phyloP scores from a whole-genome alignment of 306 rosid genomes.

The Dalbergia cochinchinensis region DNA sequence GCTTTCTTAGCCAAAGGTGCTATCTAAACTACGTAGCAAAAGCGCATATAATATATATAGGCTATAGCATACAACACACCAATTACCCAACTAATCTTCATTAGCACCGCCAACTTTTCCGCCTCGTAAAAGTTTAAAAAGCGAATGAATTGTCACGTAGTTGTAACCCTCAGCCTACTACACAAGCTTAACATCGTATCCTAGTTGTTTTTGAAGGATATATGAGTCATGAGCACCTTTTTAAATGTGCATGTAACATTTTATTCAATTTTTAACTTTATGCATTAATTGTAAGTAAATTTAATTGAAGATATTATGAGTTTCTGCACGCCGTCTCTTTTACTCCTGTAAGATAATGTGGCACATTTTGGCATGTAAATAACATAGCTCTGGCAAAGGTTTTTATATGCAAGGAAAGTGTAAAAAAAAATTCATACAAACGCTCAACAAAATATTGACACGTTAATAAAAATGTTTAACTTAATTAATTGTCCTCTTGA shows the following conservation, averaged over 20 bases:
- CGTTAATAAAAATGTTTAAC: too few relatives aligned
- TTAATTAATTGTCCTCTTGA: too few relatives aligned
- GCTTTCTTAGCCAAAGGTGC: too few relatives aligned
- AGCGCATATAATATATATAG: too few relatives aligned
- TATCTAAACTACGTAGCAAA: too few relatives aligned
- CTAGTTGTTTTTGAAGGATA: background rate
- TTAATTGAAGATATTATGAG: background rate
- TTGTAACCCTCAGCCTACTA: background rate
- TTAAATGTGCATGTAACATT: background rate
- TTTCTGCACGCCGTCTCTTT: background rate
- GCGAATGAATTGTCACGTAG: slow-evolving; percentile 29
- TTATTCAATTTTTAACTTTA: background rate
- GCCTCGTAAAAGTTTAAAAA: slow-evolving; percentile 5
- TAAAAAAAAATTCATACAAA: too few relatives aligned
- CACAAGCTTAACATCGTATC: background rate
- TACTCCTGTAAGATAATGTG: background rate
- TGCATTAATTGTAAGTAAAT: background rate
- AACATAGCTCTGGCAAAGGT: background rate
- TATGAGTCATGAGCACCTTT: background rate
- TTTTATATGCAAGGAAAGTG: too few relatives aligned
- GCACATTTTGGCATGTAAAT: background rate
- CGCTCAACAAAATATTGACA: too few relatives aligned
- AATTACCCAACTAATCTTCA: background rate
- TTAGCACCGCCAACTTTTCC: slow-evolving; percentile 8
- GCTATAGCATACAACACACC: too few relatives aligned